These are phyloP conservation scores for Fomitopsis pinicola DNA, from an alignment of 1,284 basidiomycete species.

Conservation along the genomic window DNA sequence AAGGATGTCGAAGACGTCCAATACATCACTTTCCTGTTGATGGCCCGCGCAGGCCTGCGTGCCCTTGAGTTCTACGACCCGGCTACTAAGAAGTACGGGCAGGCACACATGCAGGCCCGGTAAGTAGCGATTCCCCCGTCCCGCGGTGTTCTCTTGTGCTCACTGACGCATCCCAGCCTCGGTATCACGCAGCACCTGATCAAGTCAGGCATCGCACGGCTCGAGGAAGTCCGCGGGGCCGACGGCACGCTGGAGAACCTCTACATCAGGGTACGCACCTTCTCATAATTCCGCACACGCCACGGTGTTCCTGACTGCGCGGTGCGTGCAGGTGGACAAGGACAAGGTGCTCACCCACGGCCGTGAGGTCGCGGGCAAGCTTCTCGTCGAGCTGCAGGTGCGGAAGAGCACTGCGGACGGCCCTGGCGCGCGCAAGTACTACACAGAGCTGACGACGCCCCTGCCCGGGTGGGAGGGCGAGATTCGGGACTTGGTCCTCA, in stretches of 20 bases:
- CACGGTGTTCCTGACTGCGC: background rate
- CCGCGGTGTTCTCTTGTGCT: background rate
- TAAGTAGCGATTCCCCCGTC: constrained; percentile 23
- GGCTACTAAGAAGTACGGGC: constrained; percentile 74
- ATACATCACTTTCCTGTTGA: constrained; percentile 76
- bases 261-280: constrained; percentile 55
- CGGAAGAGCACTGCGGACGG: constrained; percentile 82
- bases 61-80: constrained; percentile 85
- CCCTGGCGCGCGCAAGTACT: constrained; percentile 68
- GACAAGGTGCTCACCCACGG: constrained; percentile 61
- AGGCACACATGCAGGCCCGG: constrained; percentile 92
- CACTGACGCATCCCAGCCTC: constrained; percentile 38
- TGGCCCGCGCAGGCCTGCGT: constrained; percentile 79
- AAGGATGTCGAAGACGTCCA: constrained; percentile 74
- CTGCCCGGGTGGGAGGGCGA: constrained; percentile 68
- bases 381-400: constrained; percentile 75
- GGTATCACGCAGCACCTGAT: constrained; percentile 80
- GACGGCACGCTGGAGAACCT: constrained; percentile 61
- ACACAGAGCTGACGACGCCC: constrained; percentile 71
- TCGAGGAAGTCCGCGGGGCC: constrained; percentile 61
- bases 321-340: constrained; percentile 56
- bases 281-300: background rate
- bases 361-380: constrained; percentile 60
- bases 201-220: constrained; percentile 59
- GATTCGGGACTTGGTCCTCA: constrained; percentile 70